Percentiles rank a stretch among this genome's conserved stretches.
These are phyloP conservation scores for Magnusiomyces fungicola DNA, from an alignment of 1,139 yeast species.

Conservation along the genomic window DNA sequence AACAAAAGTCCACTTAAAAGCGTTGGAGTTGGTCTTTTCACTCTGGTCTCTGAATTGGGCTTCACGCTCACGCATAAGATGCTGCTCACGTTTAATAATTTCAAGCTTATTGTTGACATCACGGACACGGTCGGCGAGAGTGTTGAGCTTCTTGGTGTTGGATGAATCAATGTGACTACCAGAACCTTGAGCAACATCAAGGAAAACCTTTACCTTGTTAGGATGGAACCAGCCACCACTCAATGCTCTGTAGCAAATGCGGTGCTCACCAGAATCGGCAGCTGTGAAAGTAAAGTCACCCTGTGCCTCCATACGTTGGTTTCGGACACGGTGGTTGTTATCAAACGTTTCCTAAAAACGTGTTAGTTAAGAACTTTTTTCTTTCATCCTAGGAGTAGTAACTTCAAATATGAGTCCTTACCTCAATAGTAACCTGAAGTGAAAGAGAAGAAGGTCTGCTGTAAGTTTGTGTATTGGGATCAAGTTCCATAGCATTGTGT, in stretches of 20 bases:
- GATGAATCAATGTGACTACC: slow-evolving; percentile 45
- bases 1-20: slow-evolving; percentile 57
- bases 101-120: slow-evolving; percentile 47
- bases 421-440: slow-evolving; percentile 47
- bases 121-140: slow-evolving; percentile 47
- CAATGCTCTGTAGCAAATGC: slow-evolving; percentile 61
- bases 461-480: slow-evolving; percentile 40
- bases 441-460: slow-evolving; percentile 41
- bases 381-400: too few relatives aligned
- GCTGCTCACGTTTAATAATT: slow-evolving; percentile 58
- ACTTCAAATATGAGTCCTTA: too few relatives aligned
- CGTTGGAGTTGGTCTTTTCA: slow-evolving; percentile 58
- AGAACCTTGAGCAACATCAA: slow-evolving; percentile 49
- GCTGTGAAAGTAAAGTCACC: slow-evolving; percentile 68
- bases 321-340: slow-evolving; percentile 58
- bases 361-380: too few relatives aligned
- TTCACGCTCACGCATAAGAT: slow-evolving; percentile 62
- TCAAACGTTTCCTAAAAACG: slow-evolving; percentile 51
- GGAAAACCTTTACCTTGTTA: slow-evolving; percentile 42
- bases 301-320: slow-evolving; percentile 50
- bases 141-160: slow-evolving; percentile 41
- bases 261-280: slow-evolving; percentile 64
- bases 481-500: slow-evolving; percentile 52
- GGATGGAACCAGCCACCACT: slow-evolving; percentile 52
- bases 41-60: slow-evolving; percentile 58